Base-by-base conservation (phyloP, 768 basidiomycete genomes). In the Ephemerocybe angulata region DNA sequence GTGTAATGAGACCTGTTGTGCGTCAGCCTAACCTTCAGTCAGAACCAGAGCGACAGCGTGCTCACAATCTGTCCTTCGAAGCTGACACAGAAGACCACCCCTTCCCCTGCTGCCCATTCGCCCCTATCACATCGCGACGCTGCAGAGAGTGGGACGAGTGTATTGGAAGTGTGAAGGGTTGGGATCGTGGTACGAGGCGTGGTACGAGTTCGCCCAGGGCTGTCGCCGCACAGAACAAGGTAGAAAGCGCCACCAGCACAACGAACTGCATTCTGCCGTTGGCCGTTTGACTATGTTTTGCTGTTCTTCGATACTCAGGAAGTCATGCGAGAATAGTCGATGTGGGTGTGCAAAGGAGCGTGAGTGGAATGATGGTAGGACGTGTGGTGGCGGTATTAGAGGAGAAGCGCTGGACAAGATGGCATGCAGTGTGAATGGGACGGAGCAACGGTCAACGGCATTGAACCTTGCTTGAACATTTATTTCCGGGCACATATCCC, bases 1-100 rank as follows among this genome's bases (percentile, higher is more conserved):
- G 79, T 70, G 60, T 79, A 90, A 63, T 89, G 91, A 2, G 88
- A 83, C 62, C 89, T 90, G 11, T 54, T 29, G 50, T 41, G 29
- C 1, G 17, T 22, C 44, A 29, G 25, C 10, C 8, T 46, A n/a
- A 15, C 40, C n/a, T 31, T 21, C 25, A 22, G 48, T 15, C 41
- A 29, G 50, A 40, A 21, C 19, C 46, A 38, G 53, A 15, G 40
- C n/a, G 48, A 52, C 19, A 72, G n/a, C n/a, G n/a, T n/a, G n/a
- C 77, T 51, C 56, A 80, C 75, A 73, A 70, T 64, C 69, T 69
- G 57, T 85, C 78, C 44, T 67, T 70, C 7, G 83, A 73, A 40
- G 80, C 60, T 5, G 77, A 65, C 47, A 85, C 67, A 2, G 70
- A 58, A 15, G 73, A 71, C 54, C 84, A 72, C 17, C 80, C 80